Base-by-base conservation (phyloP, 2,329 filamentous ascomycete genomes). In the Aureobasidium sp. region DNA sequence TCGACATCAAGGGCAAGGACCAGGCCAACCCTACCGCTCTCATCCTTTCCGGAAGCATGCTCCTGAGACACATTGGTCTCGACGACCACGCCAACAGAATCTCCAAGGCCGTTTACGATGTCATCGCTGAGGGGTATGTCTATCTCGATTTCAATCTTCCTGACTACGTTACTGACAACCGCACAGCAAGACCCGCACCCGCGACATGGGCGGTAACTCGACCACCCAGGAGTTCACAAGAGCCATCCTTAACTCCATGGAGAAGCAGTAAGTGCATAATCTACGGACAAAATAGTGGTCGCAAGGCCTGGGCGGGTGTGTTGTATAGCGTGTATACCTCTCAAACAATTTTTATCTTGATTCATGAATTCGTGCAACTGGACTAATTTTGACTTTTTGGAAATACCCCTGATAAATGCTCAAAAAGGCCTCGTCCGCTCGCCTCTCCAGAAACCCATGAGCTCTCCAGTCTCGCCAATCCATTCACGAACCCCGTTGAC, bases 1-100 rank as follows among this genome's bases (percentile, higher is more conserved):
- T 99, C 54, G 94, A 99, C 77, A 99, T 99, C 81, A 92, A 97
- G 87, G 94, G 94, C 82, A 97, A 97, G 84, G 92, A 97, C 79
- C 91, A 97, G 82, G 94, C 94, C 68, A 99, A 99, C 85, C 94
- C 94, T 59, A 97, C 91, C 62, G 94, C 94, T 67, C 83, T 99
- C 81, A 85, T 99, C 69, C 88, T 99, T 66, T 96, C 91, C 63
- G 91, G 91, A 67, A 90, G 91, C 75, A 99, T 99, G 94, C 88
- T 99, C 71, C 85, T 99, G 76, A 89, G 94, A 74, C 94, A 99
- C 81, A 85, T 99, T 68, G 94, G 94, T 69, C 88, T 99, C 57
- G 93, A 99, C 74, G 91, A 97, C 77, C 94, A 99, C 77, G 94
- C 94, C 72, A 97, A 97, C 86, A 88, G 94, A 75, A 96, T 97